Evolutionary conservation across 805 yeast species (phyloP), one percentile per base, ranked within the genome.

Genomic region (Torulaspora microellipsoides): DNA sequence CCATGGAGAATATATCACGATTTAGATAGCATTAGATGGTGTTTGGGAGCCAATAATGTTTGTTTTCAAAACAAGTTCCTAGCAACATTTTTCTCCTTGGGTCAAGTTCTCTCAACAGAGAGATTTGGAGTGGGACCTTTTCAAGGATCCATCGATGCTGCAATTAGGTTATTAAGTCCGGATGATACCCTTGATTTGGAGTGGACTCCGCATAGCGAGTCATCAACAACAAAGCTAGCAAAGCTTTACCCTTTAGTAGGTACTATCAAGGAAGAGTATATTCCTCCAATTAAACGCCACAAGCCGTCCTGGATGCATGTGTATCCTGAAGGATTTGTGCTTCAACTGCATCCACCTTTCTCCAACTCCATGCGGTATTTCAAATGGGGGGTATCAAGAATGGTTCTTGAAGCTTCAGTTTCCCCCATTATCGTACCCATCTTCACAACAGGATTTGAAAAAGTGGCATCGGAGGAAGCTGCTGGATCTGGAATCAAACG

Each of bases 71-170:
- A 69, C 47, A 65, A 64, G 20, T 54, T 71, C 3, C 60, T 75
- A 2, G 64, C 80, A 8, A 71, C 58, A 15, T 90, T 88, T 59
- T 91, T 91, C 69, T 79, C 89, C 20, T 65, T 88, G 47, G 99
- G 99, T 2, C 90, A 90, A 65, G 83, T 89, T n/a, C 67, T 91
- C 47, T 77, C 91, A 1, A 86, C 95, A 1, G 82, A 80, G 55
- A 71, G 99, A 51, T 90, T 90, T 64, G 98, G 98, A 1, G 78
- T 74, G 17, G 97, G 98, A 0, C 95, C 96, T 0, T 91, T 87
- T 67, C 99, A 91, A 66, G 86, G 85, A 1, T 79, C 93, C 0
- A 59, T 91, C 8, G 98, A 91, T 65, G 95, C 96, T 1, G 84
- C 91, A 10, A 76, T 93, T 32, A 69, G 90, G 49, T 66, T 91